Evolutionary conservation across 2,329 filamentous ascomycete species (phyloP).

Genomic region (Mycosphaerelloides madeirae): DNA sequence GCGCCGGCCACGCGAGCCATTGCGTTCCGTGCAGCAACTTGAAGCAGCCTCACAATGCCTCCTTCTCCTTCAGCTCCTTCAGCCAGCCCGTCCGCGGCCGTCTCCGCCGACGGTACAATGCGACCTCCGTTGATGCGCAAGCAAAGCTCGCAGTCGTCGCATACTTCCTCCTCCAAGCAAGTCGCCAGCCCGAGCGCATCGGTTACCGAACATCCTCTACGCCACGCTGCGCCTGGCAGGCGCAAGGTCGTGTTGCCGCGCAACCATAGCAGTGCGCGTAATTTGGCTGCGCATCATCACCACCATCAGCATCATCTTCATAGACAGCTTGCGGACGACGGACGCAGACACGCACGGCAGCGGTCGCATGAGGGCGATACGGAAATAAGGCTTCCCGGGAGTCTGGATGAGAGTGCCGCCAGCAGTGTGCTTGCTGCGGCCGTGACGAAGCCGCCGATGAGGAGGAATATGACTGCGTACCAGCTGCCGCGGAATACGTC

Average conservation of each 20-base stretch:
- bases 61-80: not conserved
- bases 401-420: slow-evolving; percentile 24
- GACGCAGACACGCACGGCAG: slow-evolving; percentile 24
- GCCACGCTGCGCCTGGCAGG: slow-evolving; percentile 21
- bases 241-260: slow-evolving; percentile 31
- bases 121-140: slow-evolving; percentile 28
- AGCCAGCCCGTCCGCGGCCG: not conserved
- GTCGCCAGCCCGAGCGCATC: slow-evolving; percentile 26
- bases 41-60: no score
- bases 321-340: slow-evolving; percentile 18
- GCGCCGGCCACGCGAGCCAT: not conserved
- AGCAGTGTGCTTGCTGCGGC: no score
- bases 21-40: no score
- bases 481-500: slow-evolving; percentile 29
- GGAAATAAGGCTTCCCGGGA: slow-evolving; percentile 32
- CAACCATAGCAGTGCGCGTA: slow-evolving; percentile 31
- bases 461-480: slow-evolving; percentile 29
- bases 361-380: slow-evolving; percentile 31
- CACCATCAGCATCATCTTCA: slow-evolving; percentile 12
- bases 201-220: slow-evolving; percentile 21
- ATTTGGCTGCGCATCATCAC: slow-evolving; percentile 20
- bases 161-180: slow-evolving; percentile 11
- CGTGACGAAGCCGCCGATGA: slow-evolving; percentile 21
- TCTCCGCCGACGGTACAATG: slow-evolving; percentile 8
- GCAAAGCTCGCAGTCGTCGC: slow-evolving; percentile 28